Evolutionary conservation across 331 rosid species (phyloP), one percentile per base, ranked within the genome.

Genomic region (Cydonia oblonga): DNA sequence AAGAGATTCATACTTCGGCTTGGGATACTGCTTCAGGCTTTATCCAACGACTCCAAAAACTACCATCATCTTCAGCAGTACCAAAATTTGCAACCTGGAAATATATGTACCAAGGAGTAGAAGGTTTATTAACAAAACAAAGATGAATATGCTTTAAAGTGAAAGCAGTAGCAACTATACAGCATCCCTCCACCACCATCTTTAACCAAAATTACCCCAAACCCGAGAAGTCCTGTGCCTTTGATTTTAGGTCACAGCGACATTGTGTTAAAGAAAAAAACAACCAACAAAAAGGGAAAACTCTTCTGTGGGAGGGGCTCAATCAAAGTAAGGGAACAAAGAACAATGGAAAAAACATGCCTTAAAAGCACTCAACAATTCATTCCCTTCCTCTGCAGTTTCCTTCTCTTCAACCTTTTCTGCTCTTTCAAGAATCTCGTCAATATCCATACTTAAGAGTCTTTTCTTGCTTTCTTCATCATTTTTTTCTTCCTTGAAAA

Each of bases 11-110:
- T 83, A 95, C 99, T 87, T 90, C 96, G 7, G 99, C 99, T 70
- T 95, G 90, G 60, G 84, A 80, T 24, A 90, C 69, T 16, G 97
- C 92, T 12, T 90, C 96, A 8, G 99, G 92, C 85, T 90, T 89
- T 83, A 95, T 95, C 99, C 96, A 88, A 74, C 97, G 96, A 77
- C 99, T 95, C 99, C 99, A 95, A 69, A 95, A 95, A 84, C 96
- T 95, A 59, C 90, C 96, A 88, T 95, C 99, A 74, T 95, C 99
- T 87, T 91, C 97, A 72, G 84, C 90, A 74, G 87, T 89, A 69
- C 86, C 81, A 70, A 95, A 89, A 83, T 88, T 95, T 74, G 99
- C 99, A 79, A 95, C 99, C 99, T 95, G 84, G 57, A 66, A n/a
- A 35, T 38, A 4, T 20, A 30, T 3, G 12, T 5, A 23, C 12